phyloP scores from a whole-genome alignment of 192 early-diverging fungal genomes.

The Helicostylum pulchrum region DNA sequence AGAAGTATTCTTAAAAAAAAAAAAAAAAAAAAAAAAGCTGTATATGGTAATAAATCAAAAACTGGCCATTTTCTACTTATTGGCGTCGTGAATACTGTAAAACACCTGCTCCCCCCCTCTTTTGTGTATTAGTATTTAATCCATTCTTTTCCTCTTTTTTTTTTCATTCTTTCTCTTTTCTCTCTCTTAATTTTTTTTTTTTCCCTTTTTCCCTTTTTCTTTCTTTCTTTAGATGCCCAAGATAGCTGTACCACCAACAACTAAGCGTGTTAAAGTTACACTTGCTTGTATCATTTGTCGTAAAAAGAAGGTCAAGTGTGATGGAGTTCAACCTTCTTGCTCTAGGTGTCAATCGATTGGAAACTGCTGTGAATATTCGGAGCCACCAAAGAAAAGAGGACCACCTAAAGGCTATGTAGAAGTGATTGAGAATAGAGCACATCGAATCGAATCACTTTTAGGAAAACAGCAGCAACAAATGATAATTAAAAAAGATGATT shows the following conservation, averaged over 20 bases:
- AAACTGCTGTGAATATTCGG: slow-evolving; percentile 46
- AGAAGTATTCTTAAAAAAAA: too few species aligned
- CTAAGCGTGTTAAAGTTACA: slow-evolving; percentile 35
- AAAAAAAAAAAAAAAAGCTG: too few species aligned
- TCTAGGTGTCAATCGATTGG: slow-evolving; percentile 69
- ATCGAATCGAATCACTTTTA: slow-evolving; percentile 68
- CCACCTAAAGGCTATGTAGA: slow-evolving; percentile 84
- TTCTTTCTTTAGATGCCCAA: background rate
- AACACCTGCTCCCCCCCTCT: background rate
- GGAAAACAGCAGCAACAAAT: slow-evolving; percentile 4
- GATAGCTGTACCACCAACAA: background rate
- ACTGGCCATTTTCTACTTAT: too few species aligned
- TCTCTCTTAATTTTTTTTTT: slow-evolving; percentile 6
- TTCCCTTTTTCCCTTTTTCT: background rate
- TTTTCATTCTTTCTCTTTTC: slow-evolving; percentile 13
- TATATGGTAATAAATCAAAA: too few species aligned
- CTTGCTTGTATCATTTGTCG: slow-evolving; percentile 52
- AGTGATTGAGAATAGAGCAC: slow-evolving; percentile 68
- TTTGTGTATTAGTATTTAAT: slow-evolving; percentile 22
- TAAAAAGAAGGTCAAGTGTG: slow-evolving; percentile 82
- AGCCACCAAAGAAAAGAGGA: slow-evolving; percentile 54
- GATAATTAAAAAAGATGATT: background rate
- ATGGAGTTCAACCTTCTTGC: slow-evolving; percentile 64
- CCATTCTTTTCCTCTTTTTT: slow-evolving; percentile 10
- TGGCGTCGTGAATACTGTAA: background rate